phyloP scores from a whole-genome alignment of 108 stramenopile species.

The Mediolabrus comicus region DNA sequence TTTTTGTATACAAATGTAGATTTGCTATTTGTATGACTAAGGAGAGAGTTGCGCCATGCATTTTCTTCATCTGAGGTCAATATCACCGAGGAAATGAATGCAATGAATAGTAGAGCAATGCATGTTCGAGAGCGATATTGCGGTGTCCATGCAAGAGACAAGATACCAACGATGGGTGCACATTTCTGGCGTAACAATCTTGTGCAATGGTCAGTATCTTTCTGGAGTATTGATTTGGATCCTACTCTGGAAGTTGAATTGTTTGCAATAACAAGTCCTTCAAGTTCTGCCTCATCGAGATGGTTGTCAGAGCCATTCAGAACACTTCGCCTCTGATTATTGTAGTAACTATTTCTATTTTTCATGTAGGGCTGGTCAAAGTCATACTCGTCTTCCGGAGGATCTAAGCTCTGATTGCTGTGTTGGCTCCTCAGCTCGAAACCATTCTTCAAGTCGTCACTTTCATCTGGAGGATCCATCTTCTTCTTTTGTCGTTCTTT shows the following conservation, averaged over 20 bases:
- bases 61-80: slow-evolving; percentile 12
- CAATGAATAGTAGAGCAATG: slow-evolving; percentile 19
- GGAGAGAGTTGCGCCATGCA: slow-evolving; percentile 7
- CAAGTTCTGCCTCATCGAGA: slow-evolving; percentile 35
- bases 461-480: not conserved
- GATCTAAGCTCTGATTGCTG: too few relatives aligned
- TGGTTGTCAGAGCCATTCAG: slow-evolving; percentile 12
- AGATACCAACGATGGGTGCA: not conserved
- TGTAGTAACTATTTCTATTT: not conserved
- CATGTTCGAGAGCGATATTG: slow-evolving; percentile 17
- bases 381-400: not conserved
- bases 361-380: not conserved
- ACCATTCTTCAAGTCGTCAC: not conserved
- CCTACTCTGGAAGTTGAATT: not conserved
- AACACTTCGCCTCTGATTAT: not conserved
- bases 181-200: not conserved
- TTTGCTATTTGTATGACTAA: slow-evolving; percentile 3
- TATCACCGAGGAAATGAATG: slow-evolving; percentile 8
- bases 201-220: not conserved
- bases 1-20: slow-evolving; percentile 1
- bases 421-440: not conserved
- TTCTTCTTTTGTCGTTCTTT: not conserved
- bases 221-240: not conserved
- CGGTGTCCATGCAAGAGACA: slow-evolving; percentile 26
- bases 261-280: slow-evolving; percentile 25